A percentile compares a stretch with the other conserved stretches of the same genome.
Evolutionary conservation across 2,329 filamentous ascomycete species (phyloP).

Genomic region (Plenodomus tracheiphilus): DNA sequence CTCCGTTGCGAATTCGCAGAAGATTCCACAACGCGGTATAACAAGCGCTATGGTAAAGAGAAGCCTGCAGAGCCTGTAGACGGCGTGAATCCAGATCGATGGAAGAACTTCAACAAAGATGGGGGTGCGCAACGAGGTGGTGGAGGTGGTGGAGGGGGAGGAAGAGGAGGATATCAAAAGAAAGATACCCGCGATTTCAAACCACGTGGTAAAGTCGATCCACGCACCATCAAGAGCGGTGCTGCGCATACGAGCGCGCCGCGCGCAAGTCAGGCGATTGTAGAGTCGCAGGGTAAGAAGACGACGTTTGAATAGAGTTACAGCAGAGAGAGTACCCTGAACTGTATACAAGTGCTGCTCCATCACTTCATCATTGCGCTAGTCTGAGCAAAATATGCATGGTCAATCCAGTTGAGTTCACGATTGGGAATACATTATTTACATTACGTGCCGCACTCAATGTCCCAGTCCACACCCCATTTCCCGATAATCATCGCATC

Average conservation of each 20-base stretch:
- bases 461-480: too few species aligned
- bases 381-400: too few species aligned
- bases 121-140: slow-evolving; percentile 20
- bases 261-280: slow-evolving; percentile 76
- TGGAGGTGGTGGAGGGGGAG: too few species aligned
- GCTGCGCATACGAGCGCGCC: slow-evolving; percentile 53
- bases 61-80: slow-evolving; percentile 41
- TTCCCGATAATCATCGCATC: background rate
- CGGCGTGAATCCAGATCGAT: slow-evolving; percentile 40
- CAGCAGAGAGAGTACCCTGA: background rate
- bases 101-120: slow-evolving; percentile 33
- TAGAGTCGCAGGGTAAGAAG: slow-evolving; percentile 78
- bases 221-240: slow-evolving; percentile 50
- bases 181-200: slow-evolving; percentile 32
- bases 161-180: too few species aligned
- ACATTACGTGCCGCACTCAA: too few species aligned
- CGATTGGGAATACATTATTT: too few species aligned
- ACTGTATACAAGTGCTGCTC: background rate
- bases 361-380: too few species aligned
- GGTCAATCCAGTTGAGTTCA: too few species aligned
- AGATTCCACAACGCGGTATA: slow-evolving; percentile 84
- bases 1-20: slow-evolving; percentile 93
- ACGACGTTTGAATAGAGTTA: slow-evolving; percentile 68
- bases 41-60: slow-evolving; percentile 88
- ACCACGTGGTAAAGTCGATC: slow-evolving; percentile 46